These are phyloP conservation scores for Sanghuangporus baumii DNA, from an alignment of 1,284 basidiomycete genomes.

Conservation along the genomic window DNA sequence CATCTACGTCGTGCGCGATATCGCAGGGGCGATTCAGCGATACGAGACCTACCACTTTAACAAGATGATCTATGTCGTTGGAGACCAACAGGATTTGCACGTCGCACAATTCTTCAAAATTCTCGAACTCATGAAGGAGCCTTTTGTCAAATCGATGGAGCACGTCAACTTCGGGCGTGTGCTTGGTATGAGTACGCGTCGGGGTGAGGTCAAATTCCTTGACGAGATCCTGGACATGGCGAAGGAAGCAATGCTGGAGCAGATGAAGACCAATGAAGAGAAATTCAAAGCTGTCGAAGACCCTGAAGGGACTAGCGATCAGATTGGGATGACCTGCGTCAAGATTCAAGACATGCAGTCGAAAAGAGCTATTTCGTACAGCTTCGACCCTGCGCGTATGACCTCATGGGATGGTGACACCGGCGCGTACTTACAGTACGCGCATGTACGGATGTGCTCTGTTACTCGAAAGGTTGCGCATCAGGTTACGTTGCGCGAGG, in stretches of 20 bases:
- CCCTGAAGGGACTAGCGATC: constrained; percentile 75
- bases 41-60: constrained; percentile 92
- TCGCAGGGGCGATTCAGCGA: constrained; percentile 90
- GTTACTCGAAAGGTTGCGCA: constrained; percentile 93
- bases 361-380: constrained; percentile 65
- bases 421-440: constrained; percentile 94
- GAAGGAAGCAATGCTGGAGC: constrained; percentile 88
- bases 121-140: constrained; percentile 85
- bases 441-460: constrained; percentile 91
- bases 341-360: constrained; percentile 99
- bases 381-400: constrained; percentile 94
- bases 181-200: constrained; percentile 95
- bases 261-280: constrained; percentile 93
- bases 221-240: constrained; percentile 94
- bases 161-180: constrained; percentile 95
- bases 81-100: constrained; percentile 94
- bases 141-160: constrained; percentile 78
- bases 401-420: constrained; percentile 97
- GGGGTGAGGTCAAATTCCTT: constrained; percentile 94
- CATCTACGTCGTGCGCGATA: constrained; percentile 98
- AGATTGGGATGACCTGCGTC: constrained; percentile 93
- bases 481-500: constrained; percentile 70
- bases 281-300: constrained; percentile 91
- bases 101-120: constrained; percentile 94
- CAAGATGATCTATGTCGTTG: constrained; percentile 97